These are phyloP conservation scores for Leptographium galeiforme DNA, from an alignment of 2,329 filamentous ascomycete species.

Conservation along the genomic window DNA sequence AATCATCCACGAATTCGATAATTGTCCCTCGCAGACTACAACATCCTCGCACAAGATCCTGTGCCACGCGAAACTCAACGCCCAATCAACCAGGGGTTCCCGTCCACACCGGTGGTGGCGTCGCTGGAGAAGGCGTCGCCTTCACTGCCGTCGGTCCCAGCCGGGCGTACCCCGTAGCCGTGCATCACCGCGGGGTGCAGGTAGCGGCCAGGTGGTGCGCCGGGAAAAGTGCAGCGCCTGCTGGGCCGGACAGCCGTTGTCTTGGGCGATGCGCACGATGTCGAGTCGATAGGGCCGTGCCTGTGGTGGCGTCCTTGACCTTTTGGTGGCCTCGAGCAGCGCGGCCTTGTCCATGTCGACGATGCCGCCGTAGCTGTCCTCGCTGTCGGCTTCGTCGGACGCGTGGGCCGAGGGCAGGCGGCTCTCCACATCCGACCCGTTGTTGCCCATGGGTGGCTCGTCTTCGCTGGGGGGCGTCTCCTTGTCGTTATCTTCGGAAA, in stretches of 20 bases:
- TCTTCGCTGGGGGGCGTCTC: not conserved
- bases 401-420: not conserved
- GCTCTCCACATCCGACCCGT: not conserved
- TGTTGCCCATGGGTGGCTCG: not conserved
- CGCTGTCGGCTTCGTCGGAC: not conserved
- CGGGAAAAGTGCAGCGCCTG: not conserved
- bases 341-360: not conserved
- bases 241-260: not conserved
- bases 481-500: not conserved
- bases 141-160: not conserved
- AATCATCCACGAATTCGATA: too few relatives aligned
- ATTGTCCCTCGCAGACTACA: too few relatives aligned
- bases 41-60: too few relatives aligned
- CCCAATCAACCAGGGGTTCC: too few relatives aligned
- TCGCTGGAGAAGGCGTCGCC: not conserved
- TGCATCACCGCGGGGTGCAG: not conserved
- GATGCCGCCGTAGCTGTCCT: not conserved
- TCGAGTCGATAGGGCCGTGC: not conserved
- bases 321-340: not conserved
- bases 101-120: too few relatives aligned
- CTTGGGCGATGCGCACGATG: not conserved
- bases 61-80: too few relatives aligned
- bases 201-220: not conserved
- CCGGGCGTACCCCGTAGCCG: not conserved
- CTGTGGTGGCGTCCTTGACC: not conserved